Base-by-base conservation (phyloP, 2,329 filamentous ascomycete genomes). In the Stachybotrys chlorohalonatus region DNA sequence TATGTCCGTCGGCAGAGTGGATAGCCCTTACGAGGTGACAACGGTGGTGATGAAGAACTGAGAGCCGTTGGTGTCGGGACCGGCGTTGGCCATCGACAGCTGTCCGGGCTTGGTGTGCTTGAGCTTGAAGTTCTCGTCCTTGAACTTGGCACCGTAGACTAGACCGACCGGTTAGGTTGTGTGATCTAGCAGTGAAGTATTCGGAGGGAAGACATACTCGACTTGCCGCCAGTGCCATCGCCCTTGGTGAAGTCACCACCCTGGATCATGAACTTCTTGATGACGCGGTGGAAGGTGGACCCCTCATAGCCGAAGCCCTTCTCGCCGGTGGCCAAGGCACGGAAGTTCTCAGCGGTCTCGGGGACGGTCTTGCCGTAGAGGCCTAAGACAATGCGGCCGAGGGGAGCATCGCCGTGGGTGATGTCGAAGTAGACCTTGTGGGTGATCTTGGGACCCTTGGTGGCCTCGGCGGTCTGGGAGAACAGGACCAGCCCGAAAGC, bases 341-440 rank as follows among this genome's bases (percentile, higher is more conserved):
- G 85, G 80, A 86, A 89, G 80, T 89, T 89, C 75, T 85, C 81
- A 46, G 73, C 68, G 16, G 84, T 87, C 81, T 90, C 85, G 65
- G 90, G 90, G 32, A 90, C 86, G 47, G 89, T 93, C 80, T 90
- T 90, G 74, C 89, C 90, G 69, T 94, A 95, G 52, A 95, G 84
- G 63, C 90, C 90, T 42, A 94, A 83, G 62, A 90, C 85, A 62
- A 95, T 80, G 58, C 87, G 84, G 58, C 90, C 90, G 47, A 93
- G 68, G 51, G 80, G 70, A 73, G 90, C 78, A 60, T 89, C 89
- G 66, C 86, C 90, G 66, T 90, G 85, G 65, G 80, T 75, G 62
- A 95, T 85, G 73, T 94, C 89, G 72, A 95, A 93, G 80, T 84
- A 94, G 74, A 94, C 90, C 84, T 95, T 96, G 80, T 89, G 80